Evolutionary conservation across 768 basidiomycete species (phyloP), one percentile per base, ranked within the genome.

Genomic region (Lactarius quietus): DNA sequence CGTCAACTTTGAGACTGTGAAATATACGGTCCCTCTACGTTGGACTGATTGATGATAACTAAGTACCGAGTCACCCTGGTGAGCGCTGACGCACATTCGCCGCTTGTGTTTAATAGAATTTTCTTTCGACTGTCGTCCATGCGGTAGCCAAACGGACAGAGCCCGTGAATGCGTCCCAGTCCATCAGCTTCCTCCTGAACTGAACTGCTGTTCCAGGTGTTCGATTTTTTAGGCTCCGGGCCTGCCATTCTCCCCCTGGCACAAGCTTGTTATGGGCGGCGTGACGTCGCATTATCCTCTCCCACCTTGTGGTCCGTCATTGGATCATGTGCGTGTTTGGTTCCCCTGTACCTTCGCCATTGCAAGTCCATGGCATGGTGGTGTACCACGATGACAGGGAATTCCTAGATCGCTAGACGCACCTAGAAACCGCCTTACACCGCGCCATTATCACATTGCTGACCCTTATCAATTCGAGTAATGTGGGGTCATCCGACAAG

Each of bases 301-400:
- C 57, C 48, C 43, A 63, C 54, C 3, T 57, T 57, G 48, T 38
- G 57, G 57, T 59, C 51, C 55, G 43, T 64, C 10, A 15, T 59
- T 33, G 31, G 52, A 28, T 33, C 41, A 35, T 14, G 35, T 55
- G 63, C 48, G 48, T 45, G 51, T 33, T 17, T 53, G 52, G 39
- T 53, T 8, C 60, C 60, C 52, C 60, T 61, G 9, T 57, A 28
- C 23, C 28, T n/a, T 57, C 26, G 6, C 56, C 55, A 5, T 43
- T 51, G 35, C 43, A 35, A 5, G 31, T 38, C n/a, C 38, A 10
- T 31, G 54, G 62, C 28, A 28, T 53, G 26, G 43, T 62, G 31
- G 12, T 18, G 39, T 2, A 6, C 43, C 33, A 6, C 7, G 43
- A 12, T 12, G 33, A 56, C 45, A 56, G n/a, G 12, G 39, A 41